Conservation (phyloP, 148 eudicot genomes). For the Chenopodium formosanum region DNA sequence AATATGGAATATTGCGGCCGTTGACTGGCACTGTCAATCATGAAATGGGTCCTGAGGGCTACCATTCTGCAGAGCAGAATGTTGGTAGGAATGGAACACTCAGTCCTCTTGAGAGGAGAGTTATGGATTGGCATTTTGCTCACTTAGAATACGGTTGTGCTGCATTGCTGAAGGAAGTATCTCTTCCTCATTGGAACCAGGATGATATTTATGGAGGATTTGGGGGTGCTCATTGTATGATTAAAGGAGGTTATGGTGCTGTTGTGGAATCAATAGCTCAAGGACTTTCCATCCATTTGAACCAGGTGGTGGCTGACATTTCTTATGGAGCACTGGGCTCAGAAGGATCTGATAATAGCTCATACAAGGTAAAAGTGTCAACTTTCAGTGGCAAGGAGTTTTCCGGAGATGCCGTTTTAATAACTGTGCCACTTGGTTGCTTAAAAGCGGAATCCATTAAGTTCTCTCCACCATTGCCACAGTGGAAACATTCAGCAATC, state of each 20-base stretch:
- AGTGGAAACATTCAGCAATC: constrained; percentile 83
- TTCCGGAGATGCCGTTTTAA: constrained; percentile 79
- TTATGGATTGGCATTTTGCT: constrained; percentile 99
- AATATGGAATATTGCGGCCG: constrained; percentile 28
- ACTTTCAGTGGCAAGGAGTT: constrained; percentile 68
- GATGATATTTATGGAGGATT: constrained; percentile 99
- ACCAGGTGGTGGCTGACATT: constrained; percentile 76
- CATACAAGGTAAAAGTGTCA: constrained; percentile 59
- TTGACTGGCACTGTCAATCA: constrained; percentile 22
- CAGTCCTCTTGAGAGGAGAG: constrained; percentile 95
- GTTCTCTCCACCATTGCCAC: constrained; percentile 87
- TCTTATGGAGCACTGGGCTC: constrained; percentile 39
- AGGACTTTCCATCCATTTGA: constrained; percentile 71
- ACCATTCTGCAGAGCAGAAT: constrained; percentile 23
- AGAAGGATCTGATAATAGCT: constrained; percentile 30
- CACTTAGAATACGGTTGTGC: constrained; percentile 99
- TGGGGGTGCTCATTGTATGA: constrained; percentile 99
- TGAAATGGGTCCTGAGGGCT: constrained; percentile 27
- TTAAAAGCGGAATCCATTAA: constrained; percentile 72
- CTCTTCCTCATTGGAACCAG: constrained; percentile 99
- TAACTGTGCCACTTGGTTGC: constrained; percentile 96
- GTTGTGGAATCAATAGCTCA: constrained; percentile 82
- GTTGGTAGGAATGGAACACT: constrained; percentile 44
- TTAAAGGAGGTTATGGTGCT: constrained; percentile 93
- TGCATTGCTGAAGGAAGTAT: constrained; percentile 80